These are phyloP conservation scores for Solanum hybrid DNA, from an alignment of 305 asterid genomes.

Conservation along the genomic window DNA sequence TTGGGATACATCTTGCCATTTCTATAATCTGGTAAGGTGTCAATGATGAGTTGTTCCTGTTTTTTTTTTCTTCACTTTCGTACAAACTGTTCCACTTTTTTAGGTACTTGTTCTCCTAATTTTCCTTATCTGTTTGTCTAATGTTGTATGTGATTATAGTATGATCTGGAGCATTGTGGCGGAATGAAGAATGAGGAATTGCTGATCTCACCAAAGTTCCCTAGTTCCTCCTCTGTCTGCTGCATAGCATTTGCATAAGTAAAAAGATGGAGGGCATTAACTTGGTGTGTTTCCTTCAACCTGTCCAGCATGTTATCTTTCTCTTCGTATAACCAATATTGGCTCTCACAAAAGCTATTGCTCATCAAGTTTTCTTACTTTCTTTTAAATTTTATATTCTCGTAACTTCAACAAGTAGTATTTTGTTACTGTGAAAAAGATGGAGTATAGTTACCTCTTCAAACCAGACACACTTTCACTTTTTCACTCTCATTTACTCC, in stretches of 20 bases:
- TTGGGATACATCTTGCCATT: slow-evolving; percentile 32
- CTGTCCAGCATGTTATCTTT: neutral
- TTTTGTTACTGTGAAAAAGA: neutral
- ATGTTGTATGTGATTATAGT: slow-evolving; percentile 24
- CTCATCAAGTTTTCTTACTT: neutral
- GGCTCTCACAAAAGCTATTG: neutral
- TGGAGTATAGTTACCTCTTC: neutral
- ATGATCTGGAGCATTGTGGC: slow-evolving; percentile 70
- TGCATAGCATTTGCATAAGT: neutral
- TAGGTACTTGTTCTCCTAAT: neutral
- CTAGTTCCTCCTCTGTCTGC: neutral
- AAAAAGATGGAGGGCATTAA: neutral
- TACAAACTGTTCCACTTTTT: neutral
- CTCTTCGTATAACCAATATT: neutral
- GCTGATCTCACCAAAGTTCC: slow-evolving; percentile 1
- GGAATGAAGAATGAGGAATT: slow-evolving; percentile 29
- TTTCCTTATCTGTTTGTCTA: neutral
- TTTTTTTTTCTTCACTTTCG: neutral
- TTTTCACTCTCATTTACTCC: neutral
- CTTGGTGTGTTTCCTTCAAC: neutral
- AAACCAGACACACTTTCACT: neutral
- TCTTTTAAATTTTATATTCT: neutral
- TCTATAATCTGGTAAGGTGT: slow-evolving; percentile 52
- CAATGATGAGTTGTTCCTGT: neutral
- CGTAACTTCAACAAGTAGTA: neutral